These are phyloP conservation scores for Pochonia chlamydosporia DNA, from an alignment of 2,329 filamentous ascomycete species.

Conservation along the genomic window DNA sequence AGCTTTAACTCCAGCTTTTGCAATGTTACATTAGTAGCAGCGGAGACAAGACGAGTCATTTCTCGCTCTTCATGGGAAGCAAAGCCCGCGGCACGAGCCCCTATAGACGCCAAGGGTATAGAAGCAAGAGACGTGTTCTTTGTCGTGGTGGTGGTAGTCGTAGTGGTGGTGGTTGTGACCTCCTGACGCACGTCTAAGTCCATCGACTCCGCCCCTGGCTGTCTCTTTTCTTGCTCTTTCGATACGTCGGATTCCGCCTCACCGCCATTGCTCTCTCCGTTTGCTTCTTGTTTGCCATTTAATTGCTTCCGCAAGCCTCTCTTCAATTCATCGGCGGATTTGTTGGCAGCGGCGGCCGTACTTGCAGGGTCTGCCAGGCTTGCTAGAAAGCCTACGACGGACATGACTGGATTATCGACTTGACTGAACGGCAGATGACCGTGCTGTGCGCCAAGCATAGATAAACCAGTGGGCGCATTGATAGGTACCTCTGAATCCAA, in stretches of 20 bases:
- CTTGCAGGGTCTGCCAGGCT: slow-evolving; percentile 85
- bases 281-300: slow-evolving; percentile 51
- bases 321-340: slow-evolving; percentile 81
- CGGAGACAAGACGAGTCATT: slow-evolving; percentile 88
- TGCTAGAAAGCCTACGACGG: slow-evolving; percentile 89
- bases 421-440: slow-evolving; percentile 87
- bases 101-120: slow-evolving; percentile 79
- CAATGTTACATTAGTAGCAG: slow-evolving; percentile 87
- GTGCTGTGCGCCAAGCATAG: slow-evolving; percentile 64
- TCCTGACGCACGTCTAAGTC: slow-evolving; percentile 54
- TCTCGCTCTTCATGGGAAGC: slow-evolving; percentile 96
- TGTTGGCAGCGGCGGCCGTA: slow-evolving; percentile 83
- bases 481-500: slow-evolving; percentile 64
- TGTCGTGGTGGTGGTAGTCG: slow-evolving; percentile 43
- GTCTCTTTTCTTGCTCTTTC: background rate
- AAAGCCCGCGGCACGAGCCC: slow-evolving; percentile 78
- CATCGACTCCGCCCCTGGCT: slow-evolving; percentile 51
- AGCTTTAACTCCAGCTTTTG: slow-evolving; percentile 95
- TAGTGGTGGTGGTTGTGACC: slow-evolving; percentile 43
- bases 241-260: background rate
- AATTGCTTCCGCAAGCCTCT: slow-evolving; percentile 73
- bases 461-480: slow-evolving; percentile 50
- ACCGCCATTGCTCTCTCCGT: slow-evolving; percentile 50
- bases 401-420: slow-evolving; percentile 93
- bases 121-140: slow-evolving; percentile 55